Evolutionary conservation across 495 filamentous ascomycete species (phyloP), one percentile per base, ranked within the genome.

Genomic region (Penicillium odoratum): DNA sequence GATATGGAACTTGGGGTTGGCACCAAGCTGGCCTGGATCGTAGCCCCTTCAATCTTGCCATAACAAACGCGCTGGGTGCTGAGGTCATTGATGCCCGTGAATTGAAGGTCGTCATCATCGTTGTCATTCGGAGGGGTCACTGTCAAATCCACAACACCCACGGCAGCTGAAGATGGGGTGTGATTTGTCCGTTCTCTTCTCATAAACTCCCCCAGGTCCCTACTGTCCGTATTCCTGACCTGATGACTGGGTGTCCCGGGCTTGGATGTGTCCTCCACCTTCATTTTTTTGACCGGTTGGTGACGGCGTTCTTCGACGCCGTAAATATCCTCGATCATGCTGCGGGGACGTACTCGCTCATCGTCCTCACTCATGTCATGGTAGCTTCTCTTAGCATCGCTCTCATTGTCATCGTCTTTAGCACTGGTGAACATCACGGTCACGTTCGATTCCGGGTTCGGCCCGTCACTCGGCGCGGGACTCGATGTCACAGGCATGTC

Each of bases 41-140:
- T 86, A 4, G 87, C 85, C 18, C 80, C 78, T 38, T 91, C 84
- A 18, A 97, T 66, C 68, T 86, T 87, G 7, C 94, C 94, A 67
- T 90, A 92, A 73, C 94, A 97, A 28, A 97, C 88, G 63, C 91
- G 85, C 63, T 87, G 81, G 18, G 57, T 53, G 53, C 74, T 75
- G 55, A 79, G 65, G 53, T 79, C 69, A 18, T 72, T 72, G 0
- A 72, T 76, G 1, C 77, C 75, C 1, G 73, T 79, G 44, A 78
- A 72, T 60, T 74, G 70, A 5, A 78, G 33, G 13, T 79, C 76
- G 40, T 79, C 77, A 29, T 78, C 75, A n/a, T 74, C 71, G 55
- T 74, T 68, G 43, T 69, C 65, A 40, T 66, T 68, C 29, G 65
- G 53, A 40, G 52, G 53, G 7, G 52, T 50, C 1, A 60, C 75